phyloP scores from a whole-genome alignment of 2,329 filamentous ascomycete species.

The Paecilomyces niveus region DNA sequence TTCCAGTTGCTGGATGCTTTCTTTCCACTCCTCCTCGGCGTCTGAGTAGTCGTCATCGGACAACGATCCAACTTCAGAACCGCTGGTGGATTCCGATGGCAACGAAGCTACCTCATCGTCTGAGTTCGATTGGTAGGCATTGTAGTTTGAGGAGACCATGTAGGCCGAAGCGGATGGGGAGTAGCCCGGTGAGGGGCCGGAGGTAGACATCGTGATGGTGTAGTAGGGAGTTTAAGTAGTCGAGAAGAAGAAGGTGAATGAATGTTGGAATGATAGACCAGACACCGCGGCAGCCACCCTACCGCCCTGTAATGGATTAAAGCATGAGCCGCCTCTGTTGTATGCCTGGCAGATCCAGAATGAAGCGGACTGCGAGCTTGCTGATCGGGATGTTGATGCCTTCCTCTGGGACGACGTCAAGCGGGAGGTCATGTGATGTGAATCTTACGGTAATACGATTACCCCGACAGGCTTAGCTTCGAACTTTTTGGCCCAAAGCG shows the following conservation, averaged over 20 bases:
- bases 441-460: conserved; percentile 2
- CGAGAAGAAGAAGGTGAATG: conserved; percentile 4
- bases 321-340: conserved; percentile 12
- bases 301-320: conserved; percentile 16
- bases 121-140: conserved; percentile 18
- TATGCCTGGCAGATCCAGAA: background rate
- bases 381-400: background rate
- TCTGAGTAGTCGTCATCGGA: conserved; percentile 60
- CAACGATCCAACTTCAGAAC: conserved; percentile 36
- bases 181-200: conserved; percentile 21
- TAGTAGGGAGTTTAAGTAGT: conserved; percentile 8
- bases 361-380: too few relatives aligned
- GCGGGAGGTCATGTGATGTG: background rate
- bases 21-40: conserved; percentile 91
- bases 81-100: conserved; percentile 32
- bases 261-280: conserved; percentile 10
- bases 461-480: background rate
- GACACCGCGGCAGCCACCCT: conserved; percentile 28
- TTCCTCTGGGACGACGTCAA: conserved; percentile 2
- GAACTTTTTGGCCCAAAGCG: background rate
- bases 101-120: conserved; percentile 38
- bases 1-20: conserved; percentile 88
- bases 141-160: conserved; percentile 29
- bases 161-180: conserved; percentile 34
- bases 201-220: conserved; percentile 21